Conservation (phyloP, 179 eudicot species). For the Corrigiola litoralis region DNA sequence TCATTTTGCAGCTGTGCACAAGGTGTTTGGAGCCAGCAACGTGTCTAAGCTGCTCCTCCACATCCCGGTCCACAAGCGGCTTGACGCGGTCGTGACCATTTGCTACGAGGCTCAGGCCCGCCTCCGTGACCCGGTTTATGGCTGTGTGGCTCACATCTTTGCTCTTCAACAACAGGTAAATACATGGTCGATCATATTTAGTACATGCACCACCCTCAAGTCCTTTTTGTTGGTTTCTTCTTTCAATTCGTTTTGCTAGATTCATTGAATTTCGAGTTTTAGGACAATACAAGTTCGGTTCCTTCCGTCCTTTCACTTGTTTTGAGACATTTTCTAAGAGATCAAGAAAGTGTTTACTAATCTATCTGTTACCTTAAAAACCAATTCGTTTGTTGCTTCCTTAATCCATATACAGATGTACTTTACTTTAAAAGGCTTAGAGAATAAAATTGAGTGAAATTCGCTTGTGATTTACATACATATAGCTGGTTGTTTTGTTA, state of each 20-base stretch:
- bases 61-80: constrained; percentile 54
- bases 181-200: too few species aligned
- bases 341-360: background rate
- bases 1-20: constrained; percentile 91
- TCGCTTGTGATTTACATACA: too few species aligned
- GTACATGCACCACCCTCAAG: background rate
- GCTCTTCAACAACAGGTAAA: constrained; percentile 91
- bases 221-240: background rate
- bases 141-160: constrained; percentile 81
- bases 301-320: background rate
- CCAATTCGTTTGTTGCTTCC: too few species aligned
- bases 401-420: too few species aligned
- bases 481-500: too few species aligned
- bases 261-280: background rate
- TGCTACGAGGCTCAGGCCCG: constrained; percentile 92
- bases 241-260: background rate
- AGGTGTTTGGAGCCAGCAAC: constrained; percentile 91
- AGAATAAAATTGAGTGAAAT: too few species aligned
- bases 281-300: background rate
- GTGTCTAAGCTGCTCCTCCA: constrained; percentile 67
- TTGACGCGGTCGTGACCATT: constrained; percentile 79
- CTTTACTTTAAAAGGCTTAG: too few species aligned
- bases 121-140: constrained; percentile 83
- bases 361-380: background rate
- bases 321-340: background rate